phyloP scores from a whole-genome alignment of 805 yeast genomes.

The Myxozyma nipponensis region DNA sequence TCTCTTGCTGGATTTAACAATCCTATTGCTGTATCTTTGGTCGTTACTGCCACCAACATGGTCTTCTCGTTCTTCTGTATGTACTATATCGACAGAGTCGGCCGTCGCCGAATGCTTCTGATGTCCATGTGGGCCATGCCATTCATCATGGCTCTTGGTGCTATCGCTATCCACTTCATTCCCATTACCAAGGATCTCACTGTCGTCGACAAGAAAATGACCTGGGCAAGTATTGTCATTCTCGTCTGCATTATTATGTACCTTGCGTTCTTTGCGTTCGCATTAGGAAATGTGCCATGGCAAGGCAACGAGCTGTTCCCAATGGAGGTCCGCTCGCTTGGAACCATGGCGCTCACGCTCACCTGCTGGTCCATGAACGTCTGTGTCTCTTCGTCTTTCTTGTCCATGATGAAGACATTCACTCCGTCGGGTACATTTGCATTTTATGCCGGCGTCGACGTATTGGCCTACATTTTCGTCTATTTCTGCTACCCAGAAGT shows the following conservation, averaged over 20 bases:
- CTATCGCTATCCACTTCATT: slow-evolving; percentile 85
- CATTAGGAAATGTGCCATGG: slow-evolving; percentile 97
- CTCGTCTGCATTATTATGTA: slow-evolving; percentile 78
- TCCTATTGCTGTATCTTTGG: slow-evolving; percentile 85
- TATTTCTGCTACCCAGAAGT: slow-evolving; percentile 88
- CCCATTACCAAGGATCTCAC: slow-evolving; percentile 47
- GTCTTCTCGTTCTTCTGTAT: slow-evolving; percentile 80
- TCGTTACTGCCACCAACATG: slow-evolving; percentile 90
- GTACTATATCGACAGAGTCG: slow-evolving; percentile 77
- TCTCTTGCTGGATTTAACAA: slow-evolving; percentile 82
- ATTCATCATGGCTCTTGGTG: slow-evolving; percentile 66
- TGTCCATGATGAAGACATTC: slow-evolving; percentile 86
- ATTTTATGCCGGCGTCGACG: slow-evolving; percentile 76
- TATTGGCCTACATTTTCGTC: slow-evolving; percentile 65
- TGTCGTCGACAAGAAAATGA: slow-evolving; percentile 46
- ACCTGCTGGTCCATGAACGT: slow-evolving; percentile 93
- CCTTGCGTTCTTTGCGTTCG: slow-evolving; percentile 86
- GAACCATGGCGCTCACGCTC: slow-evolving; percentile 83
- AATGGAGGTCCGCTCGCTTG: slow-evolving; percentile 85
- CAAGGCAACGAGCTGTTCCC: slow-evolving; percentile 93
- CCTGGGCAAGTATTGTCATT: slow-evolving; percentile 73
- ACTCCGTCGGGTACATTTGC: slow-evolving; percentile 94
- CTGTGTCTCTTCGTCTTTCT: slow-evolving; percentile 82
- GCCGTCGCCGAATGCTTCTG: slow-evolving; percentile 76
- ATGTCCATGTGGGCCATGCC: slow-evolving; percentile 81